Base-by-base conservation (phyloP, 192 early-diverging fungal species). In the Backusella morwellensis region DNA sequence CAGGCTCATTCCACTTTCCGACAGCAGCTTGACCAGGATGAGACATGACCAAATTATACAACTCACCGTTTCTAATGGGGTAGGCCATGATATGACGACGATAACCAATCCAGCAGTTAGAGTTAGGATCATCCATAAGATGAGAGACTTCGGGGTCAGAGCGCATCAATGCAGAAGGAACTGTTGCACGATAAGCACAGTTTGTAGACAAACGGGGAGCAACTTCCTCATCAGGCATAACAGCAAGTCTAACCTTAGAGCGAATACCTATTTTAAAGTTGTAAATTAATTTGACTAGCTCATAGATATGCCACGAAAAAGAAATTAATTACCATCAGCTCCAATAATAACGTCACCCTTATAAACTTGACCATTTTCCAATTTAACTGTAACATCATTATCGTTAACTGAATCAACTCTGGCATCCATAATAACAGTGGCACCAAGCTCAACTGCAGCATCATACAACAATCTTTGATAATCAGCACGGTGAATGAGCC, bases 31-130 rank as follows among this genome's bases (percentile, higher is more conserved):
- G 9, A 3, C 74, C 74, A n/a, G 74, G 59, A 35, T 67, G 66
- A 26, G 40, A 41, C 63, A 75, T 67, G 8, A 75, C 74, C 14
- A 75, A 36, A 26, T 75, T 75, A 44, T 75, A 75, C 34, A 75
- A 38, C 19, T 67, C 38, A 14, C 74, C 74, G 68, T 68, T 42
- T 44, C 59, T 75, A 19, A 75, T 75, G 3, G 74, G 74, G 42
- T 75, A 75, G 3, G 59, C 74, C 38, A 75, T 66, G 32, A 75
- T 21, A 29, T 75, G 74, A 34, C 74, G 74, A 17, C 59, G 35
- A 23, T 66, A 66, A 12, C 74, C 74, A 67, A 75, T 75, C 74
- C 74, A 75, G 32, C 59, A 75, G 40, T 75, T 75, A 19, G 74
- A 75, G 41, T 68, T 75, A 35, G 38, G 38, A 23, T 75, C 74